A percentile compares a stretch with the other conserved stretches of the same genome.
phyloP scores from a whole-genome alignment of 768 basidiomycete species.

The Suillus cothurnatus region DNA sequence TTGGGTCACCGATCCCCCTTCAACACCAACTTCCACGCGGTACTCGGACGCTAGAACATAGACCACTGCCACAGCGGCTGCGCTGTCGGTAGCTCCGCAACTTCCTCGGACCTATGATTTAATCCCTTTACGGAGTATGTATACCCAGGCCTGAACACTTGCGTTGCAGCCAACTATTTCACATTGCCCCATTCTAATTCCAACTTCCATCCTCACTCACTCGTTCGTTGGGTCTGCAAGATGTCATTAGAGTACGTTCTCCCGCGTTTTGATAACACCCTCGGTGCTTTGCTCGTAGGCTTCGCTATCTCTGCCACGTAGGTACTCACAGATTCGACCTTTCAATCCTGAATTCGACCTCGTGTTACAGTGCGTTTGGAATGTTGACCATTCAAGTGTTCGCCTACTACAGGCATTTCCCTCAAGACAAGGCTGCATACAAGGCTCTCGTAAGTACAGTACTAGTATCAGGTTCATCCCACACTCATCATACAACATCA shows the following conservation, averaged over 20 bases:
- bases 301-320: slow-evolving; percentile 50
- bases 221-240: slow-evolving; percentile 4
- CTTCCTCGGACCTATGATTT: slow-evolving; percentile 10
- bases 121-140: slow-evolving; percentile 12
- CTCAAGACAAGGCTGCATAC: slow-evolving; percentile 51
- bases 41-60: neutral
- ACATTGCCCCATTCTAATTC: neutral
- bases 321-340: slow-evolving; percentile 14
- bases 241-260: slow-evolving; percentile 24
- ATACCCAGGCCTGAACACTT: slow-evolving; percentile 14
- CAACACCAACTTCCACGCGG: neutral
- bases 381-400: slow-evolving; percentile 55
- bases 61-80: neutral
- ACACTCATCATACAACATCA: neutral
- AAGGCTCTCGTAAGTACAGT: slow-evolving; percentile 50
- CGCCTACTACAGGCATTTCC: slow-evolving; percentile 57
- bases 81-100: slow-evolving; percentile 6
- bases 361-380: slow-evolving; percentile 48
- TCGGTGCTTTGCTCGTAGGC: slow-evolving; percentile 66
- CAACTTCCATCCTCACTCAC: slow-evolving; percentile 3
- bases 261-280: slow-evolving; percentile 44
- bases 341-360: slow-evolving; percentile 14
- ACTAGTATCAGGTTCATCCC: neutral
- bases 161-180: slow-evolving; percentile 7
- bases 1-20: neutral